Conservation (phyloP, 2,329 filamentous ascomycete genomes). For the Phialemoniopsis sp. region DNA sequence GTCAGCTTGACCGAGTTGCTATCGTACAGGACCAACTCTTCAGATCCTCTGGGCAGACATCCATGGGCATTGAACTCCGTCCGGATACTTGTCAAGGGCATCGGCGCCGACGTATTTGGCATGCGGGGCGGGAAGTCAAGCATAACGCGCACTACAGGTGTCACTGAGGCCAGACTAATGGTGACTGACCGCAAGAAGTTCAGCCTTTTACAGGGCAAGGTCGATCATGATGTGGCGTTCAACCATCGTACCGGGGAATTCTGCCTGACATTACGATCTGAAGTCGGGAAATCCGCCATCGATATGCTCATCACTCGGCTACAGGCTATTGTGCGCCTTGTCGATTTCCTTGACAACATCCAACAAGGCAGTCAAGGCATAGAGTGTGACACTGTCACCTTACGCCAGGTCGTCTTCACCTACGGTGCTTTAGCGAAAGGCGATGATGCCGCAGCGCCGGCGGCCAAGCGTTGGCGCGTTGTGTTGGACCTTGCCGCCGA, state of each 20-base stretch:
- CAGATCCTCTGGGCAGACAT: slow-evolving; percentile 15
- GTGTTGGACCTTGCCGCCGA: slow-evolving; percentile 51
- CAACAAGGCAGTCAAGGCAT: slow-evolving; percentile 50
- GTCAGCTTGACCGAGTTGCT: slow-evolving; percentile 43
- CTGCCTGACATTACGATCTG: slow-evolving; percentile 53
- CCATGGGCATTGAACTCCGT: slow-evolving; percentile 59
- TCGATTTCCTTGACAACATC: slow-evolving; percentile 65
- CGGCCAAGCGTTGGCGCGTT: slow-evolving; percentile 41
- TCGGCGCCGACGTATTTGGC: slow-evolving; percentile 21
- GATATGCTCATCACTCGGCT: slow-evolving; percentile 56
- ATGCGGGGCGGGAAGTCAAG: slow-evolving; percentile 18
- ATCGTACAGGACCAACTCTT: slow-evolving; percentile 5
- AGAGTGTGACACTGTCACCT: slow-evolving; percentile 52
- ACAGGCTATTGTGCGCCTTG: slow-evolving; percentile 64
- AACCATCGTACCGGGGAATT: slow-evolving; percentile 57
- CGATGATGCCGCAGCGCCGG: background rate
- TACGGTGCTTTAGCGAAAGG: slow-evolving; percentile 39
- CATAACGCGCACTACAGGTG: slow-evolving; percentile 23
- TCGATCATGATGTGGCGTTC: slow-evolving; percentile 61
- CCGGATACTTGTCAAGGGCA: slow-evolving; percentile 50
- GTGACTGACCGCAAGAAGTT: slow-evolving; percentile 52
- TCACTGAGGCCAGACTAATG: slow-evolving; percentile 49
- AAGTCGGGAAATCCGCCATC: slow-evolving; percentile 56
- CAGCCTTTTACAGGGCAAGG: slow-evolving; percentile 45
- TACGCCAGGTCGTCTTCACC: slow-evolving; percentile 63